phyloP scores from a whole-genome alignment of 176 grass and related monocot species.

The Tillandsia leiboldiana region DNA sequence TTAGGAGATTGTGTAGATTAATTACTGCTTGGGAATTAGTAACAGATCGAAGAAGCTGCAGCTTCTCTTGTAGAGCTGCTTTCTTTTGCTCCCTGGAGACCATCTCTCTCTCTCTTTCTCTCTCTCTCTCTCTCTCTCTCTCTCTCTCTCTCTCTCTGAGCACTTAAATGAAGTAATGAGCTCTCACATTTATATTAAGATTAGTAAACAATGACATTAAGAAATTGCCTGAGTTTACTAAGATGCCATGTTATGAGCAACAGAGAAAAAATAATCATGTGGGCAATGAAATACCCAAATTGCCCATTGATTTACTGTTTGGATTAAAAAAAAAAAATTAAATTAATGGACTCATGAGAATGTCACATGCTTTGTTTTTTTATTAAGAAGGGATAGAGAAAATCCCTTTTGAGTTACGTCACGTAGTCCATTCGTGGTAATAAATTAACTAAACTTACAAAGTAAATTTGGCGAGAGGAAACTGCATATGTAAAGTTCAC shows the following conservation, averaged over 20 bases:
- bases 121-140: not conserved
- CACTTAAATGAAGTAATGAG: not conserved
- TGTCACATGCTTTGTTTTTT: too few relatives aligned
- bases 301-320: not conserved
- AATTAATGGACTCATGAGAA: not conserved
- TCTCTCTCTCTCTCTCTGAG: not conserved
- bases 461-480: too few relatives aligned
- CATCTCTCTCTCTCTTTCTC: conserved; percentile 31
- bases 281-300: not conserved
- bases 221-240: not conserved
- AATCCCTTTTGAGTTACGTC: too few relatives aligned
- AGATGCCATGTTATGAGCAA: not conserved
- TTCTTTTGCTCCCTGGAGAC: conserved; percentile 39
- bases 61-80: conserved; percentile 39
- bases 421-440: too few relatives aligned
- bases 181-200: not conserved
- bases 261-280: not conserved
- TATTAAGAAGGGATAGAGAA: too few relatives aligned
- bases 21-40: conserved; percentile 47
- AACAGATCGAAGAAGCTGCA: conserved; percentile 45
- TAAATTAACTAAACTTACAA: too few relatives aligned
- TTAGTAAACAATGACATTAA: not conserved
- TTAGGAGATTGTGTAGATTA: not conserved
- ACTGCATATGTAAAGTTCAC: too few relatives aligned
- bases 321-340: not conserved